These are phyloP conservation scores for Globisporangium cylindrosporum DNA, from an alignment of 352 stramenopile genomes.

Conservation along the genomic window DNA sequence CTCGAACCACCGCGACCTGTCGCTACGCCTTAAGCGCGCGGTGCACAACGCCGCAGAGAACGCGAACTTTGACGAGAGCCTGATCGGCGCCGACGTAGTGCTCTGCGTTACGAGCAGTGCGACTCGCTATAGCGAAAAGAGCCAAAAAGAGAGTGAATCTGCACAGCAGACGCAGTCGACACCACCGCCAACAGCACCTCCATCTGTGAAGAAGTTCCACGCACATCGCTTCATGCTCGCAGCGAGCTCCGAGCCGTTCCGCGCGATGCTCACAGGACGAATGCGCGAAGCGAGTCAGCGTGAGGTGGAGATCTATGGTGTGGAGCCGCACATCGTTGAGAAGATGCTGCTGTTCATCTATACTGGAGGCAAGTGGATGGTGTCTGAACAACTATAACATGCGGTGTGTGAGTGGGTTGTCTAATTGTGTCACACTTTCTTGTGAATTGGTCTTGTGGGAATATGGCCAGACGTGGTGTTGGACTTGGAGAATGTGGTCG, in stretches of 20 bases:
- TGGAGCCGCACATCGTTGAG: constrained; percentile 60
- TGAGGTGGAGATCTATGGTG: constrained; percentile 69
- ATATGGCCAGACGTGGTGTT: constrained; percentile 57
- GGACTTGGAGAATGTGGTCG: constrained; percentile 67
- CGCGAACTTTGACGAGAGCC: constrained; percentile 46
- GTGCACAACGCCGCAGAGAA: constrained; percentile 27
- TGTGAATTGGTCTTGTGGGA: not conserved
- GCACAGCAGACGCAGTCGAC: not conserved
- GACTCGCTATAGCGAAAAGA: constrained; percentile 7
- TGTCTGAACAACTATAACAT: too few species aligned
- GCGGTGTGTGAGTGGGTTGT: not conserved
- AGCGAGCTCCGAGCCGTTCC: constrained; percentile 78
- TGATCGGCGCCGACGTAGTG: constrained; percentile 73
- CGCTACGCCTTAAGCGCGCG: constrained; percentile 51
- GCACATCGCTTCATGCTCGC: constrained; percentile 82
- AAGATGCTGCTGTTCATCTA: constrained; percentile 88
- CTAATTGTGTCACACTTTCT: not conserved
- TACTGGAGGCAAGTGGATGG: constrained; percentile 45
- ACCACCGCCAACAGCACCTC: not conserved
- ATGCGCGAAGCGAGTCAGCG: constrained; percentile 75
- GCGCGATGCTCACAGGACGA: constrained; percentile 76
- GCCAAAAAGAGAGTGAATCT: not conserved
- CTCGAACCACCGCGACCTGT: constrained; percentile 66
- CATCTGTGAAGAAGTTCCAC: constrained; percentile 40
- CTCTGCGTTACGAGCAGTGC: constrained; percentile 41